phyloP scores from a whole-genome alignment of 345 rosid genomes.

The Bretschneidera sinensis region DNA sequence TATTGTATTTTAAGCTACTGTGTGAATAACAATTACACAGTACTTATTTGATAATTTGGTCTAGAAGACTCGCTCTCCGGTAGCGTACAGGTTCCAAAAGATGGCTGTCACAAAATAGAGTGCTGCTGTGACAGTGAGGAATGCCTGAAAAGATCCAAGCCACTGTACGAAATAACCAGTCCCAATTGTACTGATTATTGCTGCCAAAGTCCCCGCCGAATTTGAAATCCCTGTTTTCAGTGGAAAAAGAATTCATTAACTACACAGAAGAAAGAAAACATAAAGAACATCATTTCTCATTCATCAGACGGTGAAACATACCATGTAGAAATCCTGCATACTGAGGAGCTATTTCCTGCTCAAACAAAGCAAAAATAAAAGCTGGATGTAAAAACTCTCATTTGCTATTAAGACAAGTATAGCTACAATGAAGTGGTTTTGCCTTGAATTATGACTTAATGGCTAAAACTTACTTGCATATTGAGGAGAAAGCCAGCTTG shows the following conservation, averaged over 20 bases:
- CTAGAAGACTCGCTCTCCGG: constrained; percentile 82
- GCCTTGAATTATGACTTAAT: too few relatives aligned
- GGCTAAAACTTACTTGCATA: constrained; percentile 62
- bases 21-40: too few relatives aligned
- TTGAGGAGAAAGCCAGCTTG: constrained; percentile 98
- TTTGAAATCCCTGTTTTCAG: constrained; percentile 57
- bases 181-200: constrained; percentile 90
- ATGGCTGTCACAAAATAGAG: constrained; percentile 69
- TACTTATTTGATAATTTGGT: background rate
- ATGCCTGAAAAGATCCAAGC: constrained; percentile 91
- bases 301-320: constrained; percentile 9
- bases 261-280: constrained; percentile 17
- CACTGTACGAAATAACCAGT: constrained; percentile 88
- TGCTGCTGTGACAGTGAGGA: constrained; percentile 66
- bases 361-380: background rate
- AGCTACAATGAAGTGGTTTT: background rate
- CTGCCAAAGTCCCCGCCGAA: constrained; percentile 89
- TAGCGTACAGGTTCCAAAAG: constrained; percentile 68
- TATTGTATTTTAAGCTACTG: too few relatives aligned
- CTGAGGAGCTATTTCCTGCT: constrained; percentile 94
- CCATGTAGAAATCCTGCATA: constrained; percentile 89
- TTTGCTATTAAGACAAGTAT: background rate
- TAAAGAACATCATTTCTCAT: too few relatives aligned
- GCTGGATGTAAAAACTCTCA: background rate
- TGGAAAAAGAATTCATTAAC: constrained; percentile 7